Percentiles rank a stretch among this genome's conserved stretches.
These are phyloP conservation scores for Tubosaeta sp. DNA, from an alignment of 768 basidiomycete genomes.

Conservation along the genomic window DNA sequence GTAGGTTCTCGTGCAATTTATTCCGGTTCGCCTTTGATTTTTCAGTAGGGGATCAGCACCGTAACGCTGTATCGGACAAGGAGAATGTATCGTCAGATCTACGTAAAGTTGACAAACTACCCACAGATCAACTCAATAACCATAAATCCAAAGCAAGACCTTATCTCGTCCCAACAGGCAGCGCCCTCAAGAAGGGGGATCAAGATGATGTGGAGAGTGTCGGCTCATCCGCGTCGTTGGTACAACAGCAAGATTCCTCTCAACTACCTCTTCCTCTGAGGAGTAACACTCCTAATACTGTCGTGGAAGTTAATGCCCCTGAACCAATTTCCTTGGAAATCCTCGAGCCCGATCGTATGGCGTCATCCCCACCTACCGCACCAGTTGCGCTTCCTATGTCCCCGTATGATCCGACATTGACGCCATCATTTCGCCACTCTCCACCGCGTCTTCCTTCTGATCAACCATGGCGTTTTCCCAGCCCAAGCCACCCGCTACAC, in stretches of 20 bases:
- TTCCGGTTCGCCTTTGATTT: slow-evolving; percentile 17
- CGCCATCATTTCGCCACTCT: slow-evolving; percentile 76
- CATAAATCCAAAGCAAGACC: slow-evolving; percentile 20
- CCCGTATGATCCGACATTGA: slow-evolving; percentile 70
- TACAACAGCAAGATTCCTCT: slow-evolving; percentile 24
- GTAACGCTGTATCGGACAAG: slow-evolving; percentile 32
- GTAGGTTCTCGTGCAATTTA: slow-evolving; percentile 38
- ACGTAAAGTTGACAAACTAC: slow-evolving; percentile 25
- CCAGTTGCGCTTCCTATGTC: slow-evolving; percentile 49
- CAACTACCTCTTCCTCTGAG: slow-evolving; percentile 15
- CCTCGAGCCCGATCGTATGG: slow-evolving; percentile 5
- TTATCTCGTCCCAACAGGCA: slow-evolving; percentile 18
- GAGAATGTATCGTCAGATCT: slow-evolving; percentile 31
- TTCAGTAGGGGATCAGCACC: slow-evolving; percentile 60
- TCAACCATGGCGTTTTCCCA: slow-evolving; percentile 80
- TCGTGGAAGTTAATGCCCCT: not conserved
- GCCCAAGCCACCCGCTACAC: slow-evolving; percentile 74
- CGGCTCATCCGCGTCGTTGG: slow-evolving; percentile 19
- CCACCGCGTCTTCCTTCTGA: slow-evolving; percentile 70
- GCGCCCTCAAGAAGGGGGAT: slow-evolving; percentile 9
- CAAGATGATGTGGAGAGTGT: slow-evolving; percentile 9
- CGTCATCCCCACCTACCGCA: slow-evolving; percentile 24
- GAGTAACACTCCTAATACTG: slow-evolving; percentile 1
- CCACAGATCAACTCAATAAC: slow-evolving; percentile 13
- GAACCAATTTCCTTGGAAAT: not conserved